Evolutionary conservation across 805 yeast genomes (phyloP), one percentile per base, ranked within the genome.

Genomic region (Groenewaldozyma tartarivorans): DNA sequence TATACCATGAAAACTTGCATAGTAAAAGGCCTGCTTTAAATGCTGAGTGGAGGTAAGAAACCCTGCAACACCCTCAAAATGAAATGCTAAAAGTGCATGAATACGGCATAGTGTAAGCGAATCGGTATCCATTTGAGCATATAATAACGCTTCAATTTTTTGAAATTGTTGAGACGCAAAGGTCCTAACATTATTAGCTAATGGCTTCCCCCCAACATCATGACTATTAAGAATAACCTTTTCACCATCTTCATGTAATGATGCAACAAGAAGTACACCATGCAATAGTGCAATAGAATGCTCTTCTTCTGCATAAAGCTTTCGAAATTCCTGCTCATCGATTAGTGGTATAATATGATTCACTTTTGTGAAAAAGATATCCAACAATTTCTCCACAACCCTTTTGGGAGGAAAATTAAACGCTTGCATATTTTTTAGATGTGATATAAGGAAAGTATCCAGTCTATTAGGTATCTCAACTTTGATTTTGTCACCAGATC

Each of bases 341-440:
- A 68, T 49, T n/a, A 69, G 48, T 4, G 73, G 72, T 39, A 67
- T 55, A 2, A 68, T 46, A 15, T 61, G 54, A 47, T 68, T 64
- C 9, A 66, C 47, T 36, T 60, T 58, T 44, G 51, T 53, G 47
- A 68, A 66, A 45, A 59, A 68, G 3, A 66, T 42, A 33, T 61
- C 51, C 24, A 63, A 51, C 33, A 68, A 51, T 13, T 43, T 56
- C 3, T 50, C 47, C 3, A 51, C 42, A 43, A 47, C 46, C 2
- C 44, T 40, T 20, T 55, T 44, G 3, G 49, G 47, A 5, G 58
- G 59, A 20, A 62, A 43, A 5, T 58, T 58, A 42, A 64, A 63
- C 5, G 68, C 68, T 17, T 55, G 50, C n/a, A 64, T 53, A 31
- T 44, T 34, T 17, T 38, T 41, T 24, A 46, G 31, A 26, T 46